Evolutionary conservation across 2,329 filamentous ascomycete genomes (phyloP), one percentile per base, ranked within the genome.

Genomic region (Zasmidium citrigriseum): DNA sequence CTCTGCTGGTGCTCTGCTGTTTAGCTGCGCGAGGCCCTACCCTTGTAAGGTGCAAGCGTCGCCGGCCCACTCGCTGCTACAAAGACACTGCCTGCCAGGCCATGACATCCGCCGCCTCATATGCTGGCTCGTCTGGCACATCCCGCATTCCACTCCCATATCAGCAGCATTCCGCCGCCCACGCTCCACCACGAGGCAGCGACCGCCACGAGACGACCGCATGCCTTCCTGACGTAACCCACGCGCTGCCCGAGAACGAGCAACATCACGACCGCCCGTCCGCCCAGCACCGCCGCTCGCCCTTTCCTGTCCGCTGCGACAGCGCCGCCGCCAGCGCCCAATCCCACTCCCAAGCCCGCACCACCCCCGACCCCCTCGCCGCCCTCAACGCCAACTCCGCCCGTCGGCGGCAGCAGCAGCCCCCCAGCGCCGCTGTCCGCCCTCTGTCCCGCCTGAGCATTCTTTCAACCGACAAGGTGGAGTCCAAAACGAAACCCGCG

Each of bases 391-490:
- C 14, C 20, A 45, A 38, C 24, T 9, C 34, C 22, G n/a, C 52
- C 34, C 47, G 22, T 44, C 53, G 46, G 5, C 34, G 18, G 16
- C 34, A 18, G 24, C 48, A 18, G 23, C 51, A 38, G n/a, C 25
- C 50, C 25, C 45, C 46, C 22, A 3, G 23, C 52, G 27, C 53
- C 22, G 10, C 48, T 53, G 44, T 41, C 50, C 47, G 47, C 48
- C 49, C 14, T 24, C 18, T 14, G 27, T 46, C 49, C 55, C 18
- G 49, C 52, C 29, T 41, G 34, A 41, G 34, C 16, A 41, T 41
- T 41, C 34, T 41, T 41, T 16, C 54, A 48, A 54, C 59, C 60
- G 68, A 46, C 68, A 72, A 66, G 51, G 67, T 72, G 70, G 70
- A 71, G 69, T 69, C 68, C 64, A 58, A 54, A 59, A 54, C 62